A percentile compares a stretch with the other conserved stretches of the same genome.
Conservation (phyloP, 129 eudicot genomes). For the Gnaphalium uliginosum region DNA sequence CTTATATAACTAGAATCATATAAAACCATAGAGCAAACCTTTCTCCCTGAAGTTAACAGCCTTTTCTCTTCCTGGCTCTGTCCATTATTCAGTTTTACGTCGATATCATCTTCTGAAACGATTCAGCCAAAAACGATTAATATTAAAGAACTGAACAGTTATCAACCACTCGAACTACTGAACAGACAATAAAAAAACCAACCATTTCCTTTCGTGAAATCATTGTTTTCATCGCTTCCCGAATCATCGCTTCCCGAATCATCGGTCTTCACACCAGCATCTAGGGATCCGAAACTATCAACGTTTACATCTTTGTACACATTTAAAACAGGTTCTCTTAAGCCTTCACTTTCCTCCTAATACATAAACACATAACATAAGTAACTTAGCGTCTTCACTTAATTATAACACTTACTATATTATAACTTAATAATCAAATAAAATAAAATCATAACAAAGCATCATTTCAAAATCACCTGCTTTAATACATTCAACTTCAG, state of each 20-base stretch:
- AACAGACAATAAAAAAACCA: slow-evolving; percentile 17
- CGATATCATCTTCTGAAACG: slow-evolving; percentile 45
- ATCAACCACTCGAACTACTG: not conserved
- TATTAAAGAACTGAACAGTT: not conserved
- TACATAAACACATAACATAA: slow-evolving; percentile 16
- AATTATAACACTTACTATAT: slow-evolving; percentile 3
- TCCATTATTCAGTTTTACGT: slow-evolving; percentile 27
- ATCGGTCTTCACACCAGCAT: slow-evolving; percentile 18
- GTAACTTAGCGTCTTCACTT: slow-evolving; percentile 10
- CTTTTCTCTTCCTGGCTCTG: slow-evolving; percentile 33
- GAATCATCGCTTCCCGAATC: slow-evolving; percentile 37
- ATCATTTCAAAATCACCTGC: slow-evolving; percentile 48
- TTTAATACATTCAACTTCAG: slow-evolving; percentile 50
- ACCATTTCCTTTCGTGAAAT: slow-evolving; percentile 40
- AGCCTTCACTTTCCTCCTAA: slow-evolving; percentile 56
- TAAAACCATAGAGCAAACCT: slow-evolving; percentile 39
- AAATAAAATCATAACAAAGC: not conserved
- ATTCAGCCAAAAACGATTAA: not conserved
- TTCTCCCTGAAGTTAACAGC: slow-evolving; percentile 27
- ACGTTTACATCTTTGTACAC: slow-evolving; percentile 65
- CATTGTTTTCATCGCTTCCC: slow-evolving; percentile 27
- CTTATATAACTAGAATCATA: not conserved
- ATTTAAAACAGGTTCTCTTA: slow-evolving; percentile 56
- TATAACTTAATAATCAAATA: not conserved
- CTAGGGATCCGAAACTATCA: slow-evolving; percentile 32